Percentiles rank a stretch among this genome's conserved stretches.
Evolutionary conservation across 2,329 filamentous ascomycete species (phyloP).

Genomic region (Fusarium sp.): DNA sequence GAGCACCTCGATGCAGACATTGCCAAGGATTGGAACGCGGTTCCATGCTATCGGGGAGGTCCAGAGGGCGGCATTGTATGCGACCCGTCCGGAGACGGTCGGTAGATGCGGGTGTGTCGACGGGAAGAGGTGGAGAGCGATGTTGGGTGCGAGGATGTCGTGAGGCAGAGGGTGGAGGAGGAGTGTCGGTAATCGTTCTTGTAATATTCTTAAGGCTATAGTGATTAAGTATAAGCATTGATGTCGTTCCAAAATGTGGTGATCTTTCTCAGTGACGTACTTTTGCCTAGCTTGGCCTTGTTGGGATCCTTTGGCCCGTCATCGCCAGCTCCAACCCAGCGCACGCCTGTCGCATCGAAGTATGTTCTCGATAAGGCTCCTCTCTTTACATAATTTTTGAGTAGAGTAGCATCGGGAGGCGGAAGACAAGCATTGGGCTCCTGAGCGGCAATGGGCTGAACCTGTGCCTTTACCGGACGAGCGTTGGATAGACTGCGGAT

Average conservation of each 20-base stretch:
- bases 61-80: conserved; percentile 94
- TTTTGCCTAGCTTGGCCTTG: conserved; percentile 70
- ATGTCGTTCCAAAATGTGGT: not conserved
- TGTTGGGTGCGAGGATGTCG: conserved; percentile 78
- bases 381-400: conserved; percentile 20
- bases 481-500: conserved; percentile 45
- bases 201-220: conserved; percentile 69
- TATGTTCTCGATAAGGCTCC: conserved; percentile 40
- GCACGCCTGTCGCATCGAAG: conserved; percentile 48
- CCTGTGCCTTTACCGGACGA: conserved; percentile 46
- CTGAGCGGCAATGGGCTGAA: conserved; percentile 38
- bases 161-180: conserved; percentile 74
- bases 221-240: conserved; percentile 6
- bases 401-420: conserved; percentile 12
- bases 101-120: conserved; percentile 88
- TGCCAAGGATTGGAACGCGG: conserved; percentile 86
- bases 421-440: conserved; percentile 10
- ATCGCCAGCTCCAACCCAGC: conserved; percentile 41
- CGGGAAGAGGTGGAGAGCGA: conserved; percentile 75
- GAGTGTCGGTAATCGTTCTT: conserved; percentile 72
- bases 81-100: conserved; percentile 87
- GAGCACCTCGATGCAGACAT: conserved; percentile 85
- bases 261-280: conserved; percentile 52
- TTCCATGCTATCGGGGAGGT: conserved; percentile 97
- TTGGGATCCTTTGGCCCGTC: conserved; percentile 60